Evolutionary conservation across 352 stramenopile species (phyloP), one percentile per base, ranked within the genome.

Genomic region (Phytophthora tubulina): DNA sequence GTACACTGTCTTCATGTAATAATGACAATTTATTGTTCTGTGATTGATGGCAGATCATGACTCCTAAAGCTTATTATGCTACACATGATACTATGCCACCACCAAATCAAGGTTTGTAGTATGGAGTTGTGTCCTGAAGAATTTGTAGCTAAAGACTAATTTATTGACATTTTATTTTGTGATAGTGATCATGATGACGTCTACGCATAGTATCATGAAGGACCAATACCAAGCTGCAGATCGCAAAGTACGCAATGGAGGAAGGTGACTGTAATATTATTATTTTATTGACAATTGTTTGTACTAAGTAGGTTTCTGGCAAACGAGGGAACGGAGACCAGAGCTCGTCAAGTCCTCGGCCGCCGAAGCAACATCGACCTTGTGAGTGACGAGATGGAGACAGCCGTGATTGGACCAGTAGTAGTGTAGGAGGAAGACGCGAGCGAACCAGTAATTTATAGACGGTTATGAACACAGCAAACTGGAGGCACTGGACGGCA

Each of bases 41-140:
- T 27, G 21, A 27, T 27, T 27, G 9, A 59, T 36, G 31, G 14
- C 53, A 93, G 86, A 94, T 94, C 13, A 62, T 79, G 39, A 75
- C 76, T 0, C 86, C 86, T 3, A 78, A 80, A 44, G 67, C 64
- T 49, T 94, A 92, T 59, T 61, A 89, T 31, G 86, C 86, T 55
- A 94, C 83, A 45, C 63, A 92, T 44, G 76, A 94, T 51, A 92
- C 86, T 0, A 88, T 88, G 82, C 85, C 86, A 14, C 80, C 82
- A 38, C 36, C 57, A 4, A 46, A 79, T 21, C 86, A 93, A 92
- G 82, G 86, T 91, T 73, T 44, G 53, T 27, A 27, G 21, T 32
- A 46, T 51, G 7, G 4, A 27, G 6, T 49, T 67, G 3, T 27
- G 6, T 56, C 17, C 11, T 58, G 4, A 39, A 35, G 9, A 48